phyloP scores from a whole-genome alignment of 495 filamentous ascomycete genomes.

The Aspergillus affinis region DNA sequence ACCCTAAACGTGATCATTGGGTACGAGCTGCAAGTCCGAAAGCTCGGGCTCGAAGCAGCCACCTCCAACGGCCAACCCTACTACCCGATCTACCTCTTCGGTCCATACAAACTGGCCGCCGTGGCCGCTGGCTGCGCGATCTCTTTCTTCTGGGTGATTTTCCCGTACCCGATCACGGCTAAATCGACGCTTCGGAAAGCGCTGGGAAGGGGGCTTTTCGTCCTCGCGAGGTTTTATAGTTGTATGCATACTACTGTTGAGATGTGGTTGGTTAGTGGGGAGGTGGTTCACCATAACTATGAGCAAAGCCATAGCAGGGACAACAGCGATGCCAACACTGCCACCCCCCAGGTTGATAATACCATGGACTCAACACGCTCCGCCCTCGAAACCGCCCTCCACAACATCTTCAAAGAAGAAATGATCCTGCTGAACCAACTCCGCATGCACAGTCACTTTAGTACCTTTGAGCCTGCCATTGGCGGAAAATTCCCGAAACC shows the following conservation, averaged over 20 bases:
- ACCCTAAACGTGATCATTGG: constrained; percentile 69
- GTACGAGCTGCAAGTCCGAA: constrained; percentile 71
- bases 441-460: constrained; percentile 36
- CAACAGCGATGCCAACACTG: no score
- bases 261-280: constrained; percentile 41
- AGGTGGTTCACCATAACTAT: no score
- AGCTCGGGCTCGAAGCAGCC: constrained; percentile 57
- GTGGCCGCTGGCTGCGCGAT: constrained; percentile 67
- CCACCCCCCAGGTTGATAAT: no score
- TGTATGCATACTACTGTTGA: constrained; percentile 66
- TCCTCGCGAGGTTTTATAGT: constrained; percentile 71
- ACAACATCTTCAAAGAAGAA: constrained; percentile 34
- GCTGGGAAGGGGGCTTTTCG: constrained; percentile 64
- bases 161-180: constrained; percentile 71
- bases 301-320: no score
- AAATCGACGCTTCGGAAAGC: constrained; percentile 65
- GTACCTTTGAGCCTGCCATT: constrained; percentile 35
- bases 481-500: constrained; percentile 38
- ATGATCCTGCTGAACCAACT: constrained; percentile 34
- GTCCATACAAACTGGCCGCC: constrained; percentile 67
- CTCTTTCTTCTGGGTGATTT: constrained; percentile 77
- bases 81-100: constrained; percentile 67
- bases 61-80: constrained; percentile 64
- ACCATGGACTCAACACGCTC: constrained; percentile 18
- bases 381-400: constrained; percentile 23